A percentile compares a stretch with the other conserved stretches of the same genome.
These are phyloP conservation scores for Tulasnella sp. DNA, from an alignment of 768 basidiomycete species.

Conservation along the genomic window DNA sequence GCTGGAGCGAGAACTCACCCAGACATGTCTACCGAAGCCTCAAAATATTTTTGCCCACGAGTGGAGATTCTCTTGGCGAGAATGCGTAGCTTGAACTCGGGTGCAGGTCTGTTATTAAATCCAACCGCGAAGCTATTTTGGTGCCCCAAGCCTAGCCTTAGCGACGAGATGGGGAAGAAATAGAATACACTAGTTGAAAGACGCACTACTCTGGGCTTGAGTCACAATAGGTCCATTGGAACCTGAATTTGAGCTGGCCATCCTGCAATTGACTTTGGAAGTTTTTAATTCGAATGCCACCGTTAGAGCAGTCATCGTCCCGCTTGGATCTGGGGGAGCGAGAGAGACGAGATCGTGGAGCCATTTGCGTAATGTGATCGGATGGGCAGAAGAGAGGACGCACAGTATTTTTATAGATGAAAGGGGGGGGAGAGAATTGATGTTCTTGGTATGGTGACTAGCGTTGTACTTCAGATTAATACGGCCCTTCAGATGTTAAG, in stretches of 20 bases:
- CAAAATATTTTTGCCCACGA: not conserved
- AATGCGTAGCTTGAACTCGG: not conserved
- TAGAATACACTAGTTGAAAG: not conserved
- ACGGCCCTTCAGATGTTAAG: too few relatives aligned
- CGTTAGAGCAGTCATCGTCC: too few relatives aligned
- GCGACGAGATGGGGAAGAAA: not conserved
- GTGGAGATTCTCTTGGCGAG: not conserved
- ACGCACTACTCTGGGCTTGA: not conserved
- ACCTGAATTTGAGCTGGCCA: not conserved
- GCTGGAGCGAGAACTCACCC: not conserved
- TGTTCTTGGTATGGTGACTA: too few relatives aligned
- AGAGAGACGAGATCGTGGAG: too few relatives aligned
- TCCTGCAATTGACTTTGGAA: not conserved
- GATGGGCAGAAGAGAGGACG: too few relatives aligned
- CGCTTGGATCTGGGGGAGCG: too few relatives aligned
- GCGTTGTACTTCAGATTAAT: too few relatives aligned
- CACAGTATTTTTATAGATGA: too few relatives aligned
- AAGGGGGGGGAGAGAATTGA: too few relatives aligned
- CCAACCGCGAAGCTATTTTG: not conserved
- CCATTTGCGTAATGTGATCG: too few relatives aligned
- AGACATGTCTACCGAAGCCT: not conserved
- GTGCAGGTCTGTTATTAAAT: not conserved
- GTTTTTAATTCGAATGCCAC: too few relatives aligned
- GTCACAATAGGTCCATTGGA: not conserved
- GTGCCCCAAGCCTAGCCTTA: not conserved